Base-by-base conservation (phyloP, 345 rosid species). In the Aurinia saxatilis region DNA sequence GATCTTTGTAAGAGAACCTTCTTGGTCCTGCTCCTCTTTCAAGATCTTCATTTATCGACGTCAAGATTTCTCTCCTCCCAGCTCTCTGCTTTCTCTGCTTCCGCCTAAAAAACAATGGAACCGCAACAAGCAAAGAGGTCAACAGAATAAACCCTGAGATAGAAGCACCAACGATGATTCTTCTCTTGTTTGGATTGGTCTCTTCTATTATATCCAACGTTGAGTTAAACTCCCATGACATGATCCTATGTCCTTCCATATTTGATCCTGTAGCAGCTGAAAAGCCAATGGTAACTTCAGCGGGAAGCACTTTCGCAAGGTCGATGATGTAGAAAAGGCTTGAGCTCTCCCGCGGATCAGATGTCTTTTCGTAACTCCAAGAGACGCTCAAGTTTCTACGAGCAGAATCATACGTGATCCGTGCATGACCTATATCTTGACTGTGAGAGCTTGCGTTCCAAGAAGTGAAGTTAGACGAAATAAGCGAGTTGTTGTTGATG, bases 21-120 rank as follows among this genome's bases (percentile, higher is more conserved):
- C 66, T 60, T 10, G 85, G 85, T 21, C 81, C 80, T 11, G 74
- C 31, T 27, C 70, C 76, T 57, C 44, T 67, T 57, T 74, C 74
- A 4, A 83, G 58, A n/a, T 78, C 84, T 29, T 75, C 75, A 14
- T 65, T 72, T 4, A 81, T 57, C 2, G 73, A 73, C 11, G 63
- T n/a, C 23, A 71, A 33, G 9, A 52, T 67, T 8, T 8, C 18
- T 34, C 2, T 11, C 31, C 39, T 68, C n/a, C 2, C 8, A 27
- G 6, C 14, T 10, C 52, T 40, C 55, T 4, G 42, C 4, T 13
- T 47, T 17, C 18, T 50, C 30, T 49, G 39, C 10, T 63, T 77
- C 47, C 38, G 45, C 25, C 12, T 40, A 66, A 70, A 14, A 2
- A 47, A 18, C 36, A 68, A n/a, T 4, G 13, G 2, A 2, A 27